phyloP scores from a whole-genome alignment of 352 stramenopile genomes.

The Halophytophthora polymorphica region DNA sequence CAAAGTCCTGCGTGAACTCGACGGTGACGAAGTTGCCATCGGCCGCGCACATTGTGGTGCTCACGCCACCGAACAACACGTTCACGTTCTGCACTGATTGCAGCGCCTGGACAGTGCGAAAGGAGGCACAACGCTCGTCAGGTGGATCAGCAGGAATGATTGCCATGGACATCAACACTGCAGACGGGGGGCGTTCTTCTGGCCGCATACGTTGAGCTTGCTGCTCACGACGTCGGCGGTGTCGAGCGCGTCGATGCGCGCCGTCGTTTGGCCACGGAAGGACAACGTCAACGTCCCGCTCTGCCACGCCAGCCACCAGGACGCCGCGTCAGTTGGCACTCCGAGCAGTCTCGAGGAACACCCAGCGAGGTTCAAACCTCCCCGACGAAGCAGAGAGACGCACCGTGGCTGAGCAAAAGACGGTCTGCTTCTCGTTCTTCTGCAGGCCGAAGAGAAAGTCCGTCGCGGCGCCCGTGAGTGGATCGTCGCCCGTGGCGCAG shows the following conservation, averaged over 20 bases:
- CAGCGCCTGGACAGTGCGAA: conserved; percentile 31
- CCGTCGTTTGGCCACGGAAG: conserved; percentile 61
- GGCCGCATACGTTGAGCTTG: conserved; percentile 58
- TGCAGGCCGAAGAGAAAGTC: conserved; percentile 68
- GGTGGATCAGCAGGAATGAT: background rate
- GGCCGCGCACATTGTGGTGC: conserved; percentile 56
- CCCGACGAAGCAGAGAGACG: conserved; percentile 6
- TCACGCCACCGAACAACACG: conserved; percentile 53
- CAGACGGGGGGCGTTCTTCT: background rate
- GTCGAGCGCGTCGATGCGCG: conserved; percentile 59
- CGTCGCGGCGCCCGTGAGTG: conserved; percentile 59
- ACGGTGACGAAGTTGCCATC: conserved; percentile 70
- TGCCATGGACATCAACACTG: background rate
- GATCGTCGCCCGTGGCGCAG: conserved; percentile 64
- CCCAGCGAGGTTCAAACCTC: conserved; percentile 50
- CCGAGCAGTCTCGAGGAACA: conserved; percentile 62
- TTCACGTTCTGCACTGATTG: conserved; percentile 52
- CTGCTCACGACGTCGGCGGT: conserved; percentile 52
- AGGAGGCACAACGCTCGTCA: background rate
- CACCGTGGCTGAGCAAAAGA: conserved; percentile 66
- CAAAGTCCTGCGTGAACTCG: conserved; percentile 82
- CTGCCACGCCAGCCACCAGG: conserved; percentile 31
- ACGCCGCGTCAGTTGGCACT: conserved; percentile 44
- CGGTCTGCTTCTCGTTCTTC: conserved; percentile 80
- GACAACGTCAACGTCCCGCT: conserved; percentile 69